Evolutionary conservation across 441 rosid species (phyloP), one percentile per base, ranked within the genome.

Genomic region (Mallotus japonicus): DNA sequence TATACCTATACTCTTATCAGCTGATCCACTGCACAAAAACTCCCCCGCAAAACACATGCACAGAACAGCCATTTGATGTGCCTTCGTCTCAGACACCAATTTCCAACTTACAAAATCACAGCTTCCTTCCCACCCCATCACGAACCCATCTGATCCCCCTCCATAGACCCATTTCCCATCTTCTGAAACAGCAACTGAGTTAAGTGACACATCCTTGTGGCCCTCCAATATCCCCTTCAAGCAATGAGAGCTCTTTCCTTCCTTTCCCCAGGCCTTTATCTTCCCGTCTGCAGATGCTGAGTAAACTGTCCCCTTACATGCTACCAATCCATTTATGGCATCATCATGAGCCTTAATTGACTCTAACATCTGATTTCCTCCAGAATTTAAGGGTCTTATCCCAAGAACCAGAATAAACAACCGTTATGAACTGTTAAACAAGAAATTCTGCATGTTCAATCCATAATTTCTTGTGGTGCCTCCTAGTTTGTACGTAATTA

Each of bases 281-380:
- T 88, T 93, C 55, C 98, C 96, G 54, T 93, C 97, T 2, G 97
- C 98, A 5, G 97, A 93, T 1, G 97, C 98, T 24, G 98, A 90
- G 77, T 85, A 93, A 3, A 93, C 85, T 15, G 86, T 79, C 57
- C 89, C 92, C 8, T 82, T 91, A 56, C 87, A 78, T 0, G 92
- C 85, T 5, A 81, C 87, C 65, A 93, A 70, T 37, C 85, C 87
- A 14, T 90, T 91, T 10, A 91, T 88, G 0, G 98, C 96, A 60
- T 93, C 98, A 55, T 91, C 97, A 59, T 93, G 98, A 47, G 98
- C 98, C 66, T 86, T 86, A 42, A 93, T 93, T 15, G 98, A 93
- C 47, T 93, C 98, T 75, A 93, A 70, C 83, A 83, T 91, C 98
- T 2, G 92, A 86, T 15, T 89, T 32, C 72, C 96, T 88, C 98